phyloP scores from a whole-genome alignment of 2,329 filamentous ascomycete species.

The Metarhizium brunneum region DNA sequence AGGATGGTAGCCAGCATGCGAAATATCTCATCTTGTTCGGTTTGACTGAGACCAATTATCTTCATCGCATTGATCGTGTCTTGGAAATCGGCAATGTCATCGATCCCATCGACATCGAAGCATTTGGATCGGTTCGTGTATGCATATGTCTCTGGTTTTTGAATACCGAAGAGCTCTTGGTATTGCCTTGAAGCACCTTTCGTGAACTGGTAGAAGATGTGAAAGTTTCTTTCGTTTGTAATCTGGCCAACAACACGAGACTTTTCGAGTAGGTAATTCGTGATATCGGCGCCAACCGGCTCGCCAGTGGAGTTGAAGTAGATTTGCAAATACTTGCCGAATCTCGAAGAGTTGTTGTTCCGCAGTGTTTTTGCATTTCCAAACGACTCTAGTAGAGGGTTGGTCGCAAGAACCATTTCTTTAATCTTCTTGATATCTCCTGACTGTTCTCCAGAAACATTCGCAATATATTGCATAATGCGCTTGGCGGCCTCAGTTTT shows the following conservation, averaged over 20 bases:
- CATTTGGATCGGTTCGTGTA: slow-evolving; percentile 95
- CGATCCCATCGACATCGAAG: slow-evolving; percentile 86
- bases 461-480: slow-evolving; percentile 99
- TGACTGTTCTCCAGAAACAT: slow-evolving; percentile 76
- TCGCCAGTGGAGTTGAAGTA: slow-evolving; percentile 90
- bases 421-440: slow-evolving; percentile 93
- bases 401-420: slow-evolving; percentile 98
- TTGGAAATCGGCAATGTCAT: slow-evolving; percentile 79
- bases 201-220: slow-evolving; percentile 99
- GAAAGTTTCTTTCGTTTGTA: slow-evolving; percentile 90
- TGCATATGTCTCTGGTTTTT: slow-evolving; percentile 83
- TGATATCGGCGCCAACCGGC: slow-evolving; percentile 93
- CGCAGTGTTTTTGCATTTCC: slow-evolving; percentile 96
- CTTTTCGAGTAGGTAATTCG: slow-evolving; percentile 96
- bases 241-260: slow-evolving; percentile 93
- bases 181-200: slow-evolving; percentile 88
- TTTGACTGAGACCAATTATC: slow-evolving; percentile 78
- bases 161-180: slow-evolving; percentile 78
- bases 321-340: slow-evolving; percentile 96
- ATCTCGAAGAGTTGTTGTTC: slow-evolving; percentile 98
- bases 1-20: slow-evolving; percentile 85
- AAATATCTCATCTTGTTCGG: slow-evolving; percentile 93
- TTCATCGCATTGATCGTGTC: slow-evolving; percentile 94
- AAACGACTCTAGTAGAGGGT: slow-evolving; percentile 92
- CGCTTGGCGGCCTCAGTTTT: slow-evolving; percentile 98